A percentile compares a stretch with the other conserved stretches of the same genome.
These are phyloP conservation scores for Colletotrichum viniferum DNA, from an alignment of 2,329 filamentous ascomycete species.

Conservation along the genomic window DNA sequence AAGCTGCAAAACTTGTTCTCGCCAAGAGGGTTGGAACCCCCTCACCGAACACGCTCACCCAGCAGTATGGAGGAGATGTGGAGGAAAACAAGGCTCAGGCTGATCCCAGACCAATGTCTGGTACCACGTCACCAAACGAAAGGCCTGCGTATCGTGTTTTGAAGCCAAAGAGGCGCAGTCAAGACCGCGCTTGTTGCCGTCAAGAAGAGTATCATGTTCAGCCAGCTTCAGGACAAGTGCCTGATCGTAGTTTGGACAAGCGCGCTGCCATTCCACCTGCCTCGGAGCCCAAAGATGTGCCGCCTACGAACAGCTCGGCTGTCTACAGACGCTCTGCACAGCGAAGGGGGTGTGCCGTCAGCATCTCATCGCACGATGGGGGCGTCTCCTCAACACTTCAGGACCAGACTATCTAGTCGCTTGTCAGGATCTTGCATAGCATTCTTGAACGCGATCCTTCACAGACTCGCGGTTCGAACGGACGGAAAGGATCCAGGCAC, in stretches of 20 bases:
- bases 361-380: neutral
- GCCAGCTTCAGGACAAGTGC: neutral
- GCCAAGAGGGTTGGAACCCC: no score
- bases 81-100: no score
- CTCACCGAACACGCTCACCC: no score
- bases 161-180: no score
- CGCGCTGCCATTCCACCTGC: neutral
- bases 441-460: neutral
- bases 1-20: no score
- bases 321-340: accelerated
- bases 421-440: neutral
- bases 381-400: neutral
- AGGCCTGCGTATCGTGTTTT: no score
- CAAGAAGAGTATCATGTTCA: neutral
- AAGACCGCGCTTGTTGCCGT: neutral
- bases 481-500: neutral
- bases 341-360: neutral
- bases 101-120: no score
- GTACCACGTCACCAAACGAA: no score
- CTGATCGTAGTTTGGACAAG: neutral
- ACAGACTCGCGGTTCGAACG: neutral
- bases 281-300: neutral
- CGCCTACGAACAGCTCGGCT: neutral
- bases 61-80: no score
- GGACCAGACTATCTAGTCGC: neutral